Base-by-base conservation (phyloP, 2,329 filamentous ascomycete genomes). In the Hymenoscyphus infarciens region DNA sequence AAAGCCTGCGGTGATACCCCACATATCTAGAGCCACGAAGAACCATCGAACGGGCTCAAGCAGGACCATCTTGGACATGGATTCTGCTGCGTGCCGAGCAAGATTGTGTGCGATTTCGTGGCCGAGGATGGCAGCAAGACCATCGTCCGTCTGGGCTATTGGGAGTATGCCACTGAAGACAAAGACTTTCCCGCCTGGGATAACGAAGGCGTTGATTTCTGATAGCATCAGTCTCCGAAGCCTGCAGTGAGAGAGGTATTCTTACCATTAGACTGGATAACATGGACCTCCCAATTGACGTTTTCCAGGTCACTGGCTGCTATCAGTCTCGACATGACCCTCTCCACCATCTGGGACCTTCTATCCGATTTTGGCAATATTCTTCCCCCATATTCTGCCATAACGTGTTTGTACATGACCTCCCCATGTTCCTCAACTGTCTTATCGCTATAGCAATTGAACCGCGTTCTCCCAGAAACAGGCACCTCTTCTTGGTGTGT, bases 91-190 rank as follows among this genome's bases (percentile, higher is more conserved):
- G 72, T 92, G 89, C 62, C 84, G 82, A 0, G 88, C 88, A 16
- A 90, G 81, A 66, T 88, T 89, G 73, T 94, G 90, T 19, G 89
- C 88, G 64, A 93, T 90, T 77, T 93, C 90, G 75, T 93, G 90
- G 15, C 89, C 88, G 15, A 94, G 79, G 2, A 94, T 88, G 1
- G 90, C 85, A 4, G 90, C 90, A 29, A 94, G 79, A 2, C 86
- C 87, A 72, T 88, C 83, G 62, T 92, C 88, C 69, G 79, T 86
- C 59, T 80, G 73, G 63, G 87, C 88, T 25, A 91, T 77, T n/a
- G 82, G 81, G 60, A 93, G 75, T 35, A 94, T 86, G 42, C 90
- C 90, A 66, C 85, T 88, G 72, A 86, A 89, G 1, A 94, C 89
- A 72, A 93, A 93, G 0, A 94, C 89, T 70, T 92, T 92, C 27